Conservation (phyloP, 768 basidiomycete genomes). For the Collybiopsis luxurians region DNA sequence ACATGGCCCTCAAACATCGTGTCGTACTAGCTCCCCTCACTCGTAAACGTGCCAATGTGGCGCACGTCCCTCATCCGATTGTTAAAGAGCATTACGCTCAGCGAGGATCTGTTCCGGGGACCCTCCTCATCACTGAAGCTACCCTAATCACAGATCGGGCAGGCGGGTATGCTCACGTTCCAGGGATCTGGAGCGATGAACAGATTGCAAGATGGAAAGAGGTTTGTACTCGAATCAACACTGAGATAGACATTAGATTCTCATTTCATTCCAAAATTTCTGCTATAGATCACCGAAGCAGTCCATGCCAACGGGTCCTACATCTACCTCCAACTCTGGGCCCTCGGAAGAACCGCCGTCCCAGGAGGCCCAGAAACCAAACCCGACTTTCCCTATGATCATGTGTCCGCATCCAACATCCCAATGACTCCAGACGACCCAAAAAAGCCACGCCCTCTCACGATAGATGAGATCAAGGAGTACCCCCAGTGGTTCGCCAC, state of each 20-base stretch:
- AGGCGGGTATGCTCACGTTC: constrained; percentile 19
- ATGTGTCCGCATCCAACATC: constrained; percentile 23
- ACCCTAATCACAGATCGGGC: constrained; percentile 28
- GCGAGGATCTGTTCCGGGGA: constrained; percentile 27
- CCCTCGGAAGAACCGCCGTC: constrained; percentile 36
- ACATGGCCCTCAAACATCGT: constrained; percentile 26
- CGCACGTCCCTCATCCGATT: constrained; percentile 21
- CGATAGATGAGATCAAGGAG: constrained; percentile 36
- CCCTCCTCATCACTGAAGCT: constrained; percentile 39
- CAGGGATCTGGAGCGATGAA: constrained; percentile 17
- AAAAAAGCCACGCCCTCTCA: constrained; percentile 29
- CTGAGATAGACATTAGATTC: not conserved
- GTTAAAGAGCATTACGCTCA: constrained; percentile 26
- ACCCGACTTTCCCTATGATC: constrained; percentile 14
- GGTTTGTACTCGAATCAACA: constrained; percentile 6
- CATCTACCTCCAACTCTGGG: constrained; percentile 51
- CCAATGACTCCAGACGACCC: not conserved
- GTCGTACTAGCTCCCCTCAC: constrained; percentile 34
- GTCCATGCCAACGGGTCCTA: constrained; percentile 38
- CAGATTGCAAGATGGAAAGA: constrained; percentile 18
- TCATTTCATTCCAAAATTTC: not conserved
- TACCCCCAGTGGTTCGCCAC: constrained; percentile 38
- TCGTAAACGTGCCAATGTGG: constrained; percentile 22
- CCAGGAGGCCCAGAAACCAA: not conserved
- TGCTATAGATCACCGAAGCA: constrained; percentile 40